A percentile compares a stretch with the other conserved stretches of the same genome.
Conservation (phyloP, 2,329 filamentous ascomycete genomes). For the Akanthomyces uredinophilus region DNA sequence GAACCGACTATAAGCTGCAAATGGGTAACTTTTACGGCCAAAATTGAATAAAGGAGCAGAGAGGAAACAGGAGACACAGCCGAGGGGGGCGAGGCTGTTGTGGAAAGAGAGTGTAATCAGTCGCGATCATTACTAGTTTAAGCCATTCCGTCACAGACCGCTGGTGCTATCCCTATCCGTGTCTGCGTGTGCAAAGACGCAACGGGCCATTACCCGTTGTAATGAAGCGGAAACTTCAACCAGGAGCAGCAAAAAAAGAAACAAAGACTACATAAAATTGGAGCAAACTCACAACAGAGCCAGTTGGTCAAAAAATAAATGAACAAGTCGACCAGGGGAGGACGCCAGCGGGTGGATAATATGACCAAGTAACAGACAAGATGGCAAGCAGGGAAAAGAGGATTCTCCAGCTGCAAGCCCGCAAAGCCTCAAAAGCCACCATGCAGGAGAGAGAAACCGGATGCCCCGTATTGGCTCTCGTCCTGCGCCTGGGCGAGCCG, state of each 20-base stretch:
- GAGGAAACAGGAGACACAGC: neutral
- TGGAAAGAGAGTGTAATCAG: neutral
- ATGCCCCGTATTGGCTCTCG: neutral
- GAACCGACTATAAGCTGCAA: neutral
- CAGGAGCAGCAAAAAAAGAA: neutral
- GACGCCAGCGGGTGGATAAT: slow-evolving; percentile 1
- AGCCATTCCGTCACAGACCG: neutral
- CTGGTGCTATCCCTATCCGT: neutral
- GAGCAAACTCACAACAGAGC: neutral
- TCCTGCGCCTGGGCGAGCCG: neutral
- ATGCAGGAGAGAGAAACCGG: neutral
- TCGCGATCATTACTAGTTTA: neutral
- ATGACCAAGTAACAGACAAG: neutral
- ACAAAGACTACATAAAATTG: neutral
- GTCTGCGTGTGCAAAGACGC: neutral
- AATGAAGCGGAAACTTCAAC: neutral
- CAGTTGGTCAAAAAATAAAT: neutral
- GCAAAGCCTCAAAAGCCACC: slow-evolving; percentile 11
- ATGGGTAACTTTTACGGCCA: neutral
- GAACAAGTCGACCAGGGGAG: neutral
- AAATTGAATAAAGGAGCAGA: neutral
- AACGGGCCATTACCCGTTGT: neutral
- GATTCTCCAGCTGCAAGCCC: slow-evolving; percentile 2
- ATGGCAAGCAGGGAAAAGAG: neutral
- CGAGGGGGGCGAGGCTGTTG: neutral